Conservation (phyloP, 2,329 filamentous ascomycete species). For the Xylaria multiplex region DNA sequence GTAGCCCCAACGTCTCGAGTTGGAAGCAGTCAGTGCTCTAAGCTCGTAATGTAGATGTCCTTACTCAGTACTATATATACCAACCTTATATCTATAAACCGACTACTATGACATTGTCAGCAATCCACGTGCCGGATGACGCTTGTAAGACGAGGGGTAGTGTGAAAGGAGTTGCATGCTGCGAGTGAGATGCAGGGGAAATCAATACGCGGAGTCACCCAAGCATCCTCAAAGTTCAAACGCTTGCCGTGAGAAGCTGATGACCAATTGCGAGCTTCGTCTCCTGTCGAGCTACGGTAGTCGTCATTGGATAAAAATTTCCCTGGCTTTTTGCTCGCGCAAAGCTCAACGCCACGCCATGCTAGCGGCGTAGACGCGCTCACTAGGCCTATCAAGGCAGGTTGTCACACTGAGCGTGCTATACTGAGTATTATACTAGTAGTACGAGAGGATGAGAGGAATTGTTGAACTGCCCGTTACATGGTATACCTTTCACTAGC, state of each 20-base stretch:
- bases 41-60: slow-evolving; percentile 15
- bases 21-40: slow-evolving; percentile 14
- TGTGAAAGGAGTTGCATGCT: slow-evolving; percentile 4
- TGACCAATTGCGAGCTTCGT: background rate
- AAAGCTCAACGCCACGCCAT: slow-evolving; percentile 2
- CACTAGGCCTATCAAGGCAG: slow-evolving; percentile 30
- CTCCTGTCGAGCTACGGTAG: background rate
- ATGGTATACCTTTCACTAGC: slow-evolving; percentile 6
- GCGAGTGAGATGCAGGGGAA: slow-evolving; percentile 23
- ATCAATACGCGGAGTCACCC: background rate
- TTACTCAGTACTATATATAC: background rate
- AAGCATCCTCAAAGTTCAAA: slow-evolving; percentile 12
- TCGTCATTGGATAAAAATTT: slow-evolving; percentile 6
- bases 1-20: background rate
- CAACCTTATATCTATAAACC: background rate
- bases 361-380: background rate
- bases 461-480: background rate
- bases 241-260: background rate
- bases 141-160: no score
- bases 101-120: background rate
- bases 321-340: background rate
- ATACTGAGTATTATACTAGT: background rate
- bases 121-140: slow-evolving; percentile 3
- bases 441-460: slow-evolving; percentile 4
- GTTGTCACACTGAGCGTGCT: slow-evolving; percentile 1